Evolutionary conservation across 2,329 filamentous ascomycete species (phyloP).

Genomic region (Verticillium dahliae): DNA sequence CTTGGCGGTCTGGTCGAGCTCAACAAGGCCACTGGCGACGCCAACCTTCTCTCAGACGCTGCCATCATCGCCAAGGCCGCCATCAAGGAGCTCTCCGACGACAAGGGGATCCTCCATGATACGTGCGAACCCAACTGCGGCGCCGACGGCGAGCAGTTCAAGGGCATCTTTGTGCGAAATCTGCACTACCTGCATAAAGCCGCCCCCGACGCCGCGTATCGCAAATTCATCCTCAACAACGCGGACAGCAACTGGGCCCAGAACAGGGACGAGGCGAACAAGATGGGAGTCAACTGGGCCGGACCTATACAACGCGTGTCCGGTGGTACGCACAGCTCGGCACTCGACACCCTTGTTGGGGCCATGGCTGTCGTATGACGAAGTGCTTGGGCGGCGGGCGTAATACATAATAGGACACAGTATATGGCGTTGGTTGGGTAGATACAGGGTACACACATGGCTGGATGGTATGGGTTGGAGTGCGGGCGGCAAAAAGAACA

Average conservation of each 20-base stretch:
- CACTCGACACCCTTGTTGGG: constrained; percentile 61
- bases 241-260: constrained; percentile 60
- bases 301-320: constrained; percentile 48
- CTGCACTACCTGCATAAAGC: constrained; percentile 49
- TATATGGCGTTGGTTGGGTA: background rate
- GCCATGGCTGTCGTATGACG: constrained; percentile 36
- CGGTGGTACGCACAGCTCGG: constrained; percentile 57
- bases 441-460: background rate
- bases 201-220: constrained; percentile 42
- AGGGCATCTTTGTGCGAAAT: constrained; percentile 64
- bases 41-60: constrained; percentile 33
- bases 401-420: background rate
- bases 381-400: background rate
- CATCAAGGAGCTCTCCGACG: constrained; percentile 35
- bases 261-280: constrained; percentile 41
- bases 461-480: background rate
- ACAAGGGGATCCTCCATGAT: constrained; percentile 42
- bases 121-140: constrained; percentile 39
- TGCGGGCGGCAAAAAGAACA: background rate
- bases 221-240: constrained; percentile 50
- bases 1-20: constrained; percentile 50
- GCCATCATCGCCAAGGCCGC: constrained; percentile 44
- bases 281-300: constrained; percentile 58
- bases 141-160: constrained; percentile 57
- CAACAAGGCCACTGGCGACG: constrained; percentile 34